Evolutionary conservation across 345 rosid species (phyloP).

Genomic region (Capsella bursapastoris): DNA sequence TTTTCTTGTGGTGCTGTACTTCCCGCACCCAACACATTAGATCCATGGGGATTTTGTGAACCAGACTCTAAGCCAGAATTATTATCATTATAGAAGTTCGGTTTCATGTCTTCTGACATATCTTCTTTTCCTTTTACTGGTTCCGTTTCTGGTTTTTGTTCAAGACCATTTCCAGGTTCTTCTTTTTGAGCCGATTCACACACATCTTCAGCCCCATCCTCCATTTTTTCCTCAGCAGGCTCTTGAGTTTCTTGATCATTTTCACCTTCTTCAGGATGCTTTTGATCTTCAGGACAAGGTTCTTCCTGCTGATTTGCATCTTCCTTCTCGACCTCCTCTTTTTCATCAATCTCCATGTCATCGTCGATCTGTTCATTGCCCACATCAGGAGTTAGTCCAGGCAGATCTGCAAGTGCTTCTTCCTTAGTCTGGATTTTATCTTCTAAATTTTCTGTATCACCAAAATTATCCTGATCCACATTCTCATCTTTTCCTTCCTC

Average conservation of each 20-base stretch:
- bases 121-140: conserved; percentile 48
- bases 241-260: conserved; percentile 47
- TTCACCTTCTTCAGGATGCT: conserved; percentile 48
- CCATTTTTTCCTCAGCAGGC: conserved; percentile 57
- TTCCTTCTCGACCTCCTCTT: conserved; percentile 56
- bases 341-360: conserved; percentile 57
- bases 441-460: conserved; percentile 57
- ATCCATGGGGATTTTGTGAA: conserved; percentile 54
- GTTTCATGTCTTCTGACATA: conserved; percentile 47
- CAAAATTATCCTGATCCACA: conserved; percentile 51
- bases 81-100: conserved; percentile 46
- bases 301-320: conserved; percentile 58
- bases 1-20: conserved; percentile 58
- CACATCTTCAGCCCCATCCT: conserved; percentile 46
- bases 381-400: conserved; percentile 64
- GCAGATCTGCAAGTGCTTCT: conserved; percentile 67
- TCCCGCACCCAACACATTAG: conserved; percentile 52
- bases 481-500: conserved; percentile 52
- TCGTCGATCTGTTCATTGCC: conserved; percentile 53
- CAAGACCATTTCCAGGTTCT: conserved; percentile 48
- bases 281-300: conserved; percentile 50
- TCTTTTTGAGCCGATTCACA: conserved; percentile 51
- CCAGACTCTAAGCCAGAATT: conserved; percentile 59
- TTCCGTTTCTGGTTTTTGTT: conserved; percentile 51
- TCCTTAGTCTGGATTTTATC: conserved; percentile 65